Percentiles rank a stretch among this genome's conserved stretches.
Evolutionary conservation across 139 green algal species (phyloP).

Genomic region (Micromonas pusilla): DNA sequence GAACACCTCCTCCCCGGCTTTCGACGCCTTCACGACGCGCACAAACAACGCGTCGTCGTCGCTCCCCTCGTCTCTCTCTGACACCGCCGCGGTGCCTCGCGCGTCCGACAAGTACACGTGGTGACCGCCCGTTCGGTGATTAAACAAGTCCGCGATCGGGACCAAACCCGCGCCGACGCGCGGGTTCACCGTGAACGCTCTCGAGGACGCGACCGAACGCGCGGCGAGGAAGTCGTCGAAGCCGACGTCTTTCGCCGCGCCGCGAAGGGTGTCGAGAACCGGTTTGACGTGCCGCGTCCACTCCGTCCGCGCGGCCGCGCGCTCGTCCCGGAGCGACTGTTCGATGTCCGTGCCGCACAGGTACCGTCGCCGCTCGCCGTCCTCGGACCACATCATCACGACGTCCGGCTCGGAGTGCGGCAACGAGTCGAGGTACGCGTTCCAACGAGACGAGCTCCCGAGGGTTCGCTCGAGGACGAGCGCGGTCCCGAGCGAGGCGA

Average conservation of each 20-base stretch:
- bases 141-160: conserved; percentile 16
- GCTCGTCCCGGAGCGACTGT: not conserved
- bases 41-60: not conserved
- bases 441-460: not conserved
- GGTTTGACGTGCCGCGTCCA: not conserved
- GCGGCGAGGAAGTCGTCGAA: not conserved
- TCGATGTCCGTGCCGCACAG: not conserved
- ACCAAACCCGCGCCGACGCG: not conserved
- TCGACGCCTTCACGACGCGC: not conserved
- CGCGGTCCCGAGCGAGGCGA: not conserved
- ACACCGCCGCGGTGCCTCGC: too few relatives aligned
- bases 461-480: not conserved
- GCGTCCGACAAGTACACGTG: conserved; percentile 5
- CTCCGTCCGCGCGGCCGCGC: not conserved
- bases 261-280: not conserved
- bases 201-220: not conserved
- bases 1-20: conserved; percentile 7
- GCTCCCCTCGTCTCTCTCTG: not conserved
- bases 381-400: not conserved
- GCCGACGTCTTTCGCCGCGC: not conserved
- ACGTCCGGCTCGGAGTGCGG: not conserved
- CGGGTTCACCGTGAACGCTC: not conserved
- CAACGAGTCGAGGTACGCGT: not conserved
- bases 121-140: not conserved
- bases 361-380: too few relatives aligned